Evolutionary conservation across 441 rosid genomes (phyloP).

Genomic region (Macaranga tanarius): DNA sequence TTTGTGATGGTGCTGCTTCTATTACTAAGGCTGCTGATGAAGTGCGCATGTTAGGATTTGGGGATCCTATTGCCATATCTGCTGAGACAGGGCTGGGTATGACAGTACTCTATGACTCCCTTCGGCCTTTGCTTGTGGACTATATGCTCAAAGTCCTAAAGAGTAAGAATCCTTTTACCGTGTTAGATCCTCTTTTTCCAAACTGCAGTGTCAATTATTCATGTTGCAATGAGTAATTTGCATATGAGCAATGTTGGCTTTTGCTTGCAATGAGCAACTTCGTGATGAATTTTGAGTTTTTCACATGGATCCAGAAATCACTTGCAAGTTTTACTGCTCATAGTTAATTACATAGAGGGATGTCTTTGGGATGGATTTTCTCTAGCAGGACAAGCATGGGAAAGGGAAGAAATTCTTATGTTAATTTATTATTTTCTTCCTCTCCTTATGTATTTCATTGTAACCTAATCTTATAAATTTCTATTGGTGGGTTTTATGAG

Average conservation of each 20-base stretch:
- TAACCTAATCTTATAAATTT: background rate
- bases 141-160: constrained; percentile 51
- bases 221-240: background rate
- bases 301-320: background rate
- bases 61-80: constrained; percentile 85
- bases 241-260: background rate
- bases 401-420: background rate
- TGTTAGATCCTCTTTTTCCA: background rate
- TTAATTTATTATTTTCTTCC: background rate
- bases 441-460: background rate
- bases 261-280: no score
- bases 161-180: constrained; percentile 40
- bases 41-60: constrained; percentile 67
- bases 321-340: background rate
- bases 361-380: background rate
- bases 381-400: background rate
- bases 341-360: background rate
- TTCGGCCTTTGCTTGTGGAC: constrained; percentile 64
- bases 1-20: constrained; percentile 54
- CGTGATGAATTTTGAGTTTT: background rate
- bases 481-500: background rate
- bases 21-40: constrained; percentile 67
- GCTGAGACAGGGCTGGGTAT: constrained; percentile 97
- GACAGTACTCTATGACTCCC: constrained; percentile 73
- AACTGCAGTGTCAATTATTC: background rate